phyloP scores from a whole-genome alignment of 768 basidiomycete species.

The Phanerochaete carnosa region DNA sequence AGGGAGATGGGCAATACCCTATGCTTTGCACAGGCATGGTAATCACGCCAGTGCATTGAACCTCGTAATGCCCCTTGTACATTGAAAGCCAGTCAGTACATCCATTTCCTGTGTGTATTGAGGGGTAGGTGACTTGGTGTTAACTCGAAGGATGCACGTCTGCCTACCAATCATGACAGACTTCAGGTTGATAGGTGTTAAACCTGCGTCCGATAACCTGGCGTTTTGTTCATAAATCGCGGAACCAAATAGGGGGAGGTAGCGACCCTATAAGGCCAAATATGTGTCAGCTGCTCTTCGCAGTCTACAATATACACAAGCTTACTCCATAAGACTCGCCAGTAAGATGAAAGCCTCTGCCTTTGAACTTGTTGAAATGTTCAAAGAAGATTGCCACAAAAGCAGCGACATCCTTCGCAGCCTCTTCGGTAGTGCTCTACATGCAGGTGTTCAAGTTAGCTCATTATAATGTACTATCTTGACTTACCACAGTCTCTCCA shows the following conservation, averaged over 20 bases:
- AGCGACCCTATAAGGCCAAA: slow-evolving; percentile 37
- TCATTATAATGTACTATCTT: neutral
- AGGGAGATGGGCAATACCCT: slow-evolving; percentile 22
- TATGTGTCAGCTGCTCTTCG: neutral
- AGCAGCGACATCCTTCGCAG: slow-evolving; percentile 62
- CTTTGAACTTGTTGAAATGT: slow-evolving; percentile 64
- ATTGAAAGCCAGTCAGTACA: slow-evolving; percentile 7
- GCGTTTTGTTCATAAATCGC: slow-evolving; percentile 47
- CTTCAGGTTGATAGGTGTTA: slow-evolving; percentile 45
- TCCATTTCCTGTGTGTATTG: slow-evolving; percentile 16
- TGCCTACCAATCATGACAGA: slow-evolving; percentile 47
- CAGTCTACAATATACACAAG: slow-evolving; percentile 36
- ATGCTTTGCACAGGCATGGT: slow-evolving; percentile 44
- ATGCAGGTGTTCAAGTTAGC: neutral
- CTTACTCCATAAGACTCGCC: slow-evolving; percentile 49
- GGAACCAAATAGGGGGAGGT: slow-evolving; percentile 49
- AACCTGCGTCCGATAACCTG: slow-evolving; percentile 36
- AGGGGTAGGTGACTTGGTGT: too few species aligned
- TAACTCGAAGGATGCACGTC: too few species aligned
- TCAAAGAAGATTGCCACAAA: slow-evolving; percentile 72
- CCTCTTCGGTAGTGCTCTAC: slow-evolving; percentile 60
- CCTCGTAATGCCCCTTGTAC: slow-evolving; percentile 38
- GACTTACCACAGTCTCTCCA: slow-evolving; percentile 48
- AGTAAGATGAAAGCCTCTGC: slow-evolving; percentile 39
- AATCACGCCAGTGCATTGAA: slow-evolving; percentile 37